Evolutionary conservation across 2,329 filamentous ascomycete species (phyloP).

Genomic region (Phialophora macrospora): DNA sequence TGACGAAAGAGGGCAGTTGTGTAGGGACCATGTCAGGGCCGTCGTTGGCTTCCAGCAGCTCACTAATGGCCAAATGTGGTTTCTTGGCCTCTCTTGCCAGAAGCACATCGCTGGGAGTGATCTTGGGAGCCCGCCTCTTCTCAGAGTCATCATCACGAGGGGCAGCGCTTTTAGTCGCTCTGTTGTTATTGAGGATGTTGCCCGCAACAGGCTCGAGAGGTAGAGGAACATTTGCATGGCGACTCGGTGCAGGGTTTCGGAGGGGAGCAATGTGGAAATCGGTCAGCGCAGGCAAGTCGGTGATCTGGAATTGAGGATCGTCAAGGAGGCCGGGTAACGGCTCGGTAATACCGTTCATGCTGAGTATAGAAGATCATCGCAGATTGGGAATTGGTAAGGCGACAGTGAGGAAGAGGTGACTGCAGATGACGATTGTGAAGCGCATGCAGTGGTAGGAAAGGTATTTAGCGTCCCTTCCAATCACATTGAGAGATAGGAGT

Average conservation of each 20-base stretch:
- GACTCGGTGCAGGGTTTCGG: conserved; percentile 52
- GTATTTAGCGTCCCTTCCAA: conserved; percentile 2
- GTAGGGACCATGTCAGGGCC: conserved; percentile 48
- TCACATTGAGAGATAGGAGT: not conserved
- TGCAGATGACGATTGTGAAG: not conserved
- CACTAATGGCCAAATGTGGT: conserved; percentile 43
- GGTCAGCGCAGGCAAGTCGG: conserved; percentile 50
- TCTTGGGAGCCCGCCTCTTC: conserved; percentile 30
- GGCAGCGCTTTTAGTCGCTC: conserved; percentile 26
- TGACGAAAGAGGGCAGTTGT: conserved; percentile 51
- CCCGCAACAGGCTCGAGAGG: conserved; percentile 51
- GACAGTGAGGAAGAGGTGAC: conserved; percentile 4
- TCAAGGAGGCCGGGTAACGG: conserved; percentile 46
- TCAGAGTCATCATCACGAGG: conserved; percentile 25
- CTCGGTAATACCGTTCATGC: conserved; percentile 39
- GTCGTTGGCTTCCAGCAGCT: conserved; percentile 46
- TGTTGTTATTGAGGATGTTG: conserved; percentile 46
- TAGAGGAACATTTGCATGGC: conserved; percentile 48
- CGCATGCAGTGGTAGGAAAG: not conserved
- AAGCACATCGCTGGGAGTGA: conserved; percentile 37
- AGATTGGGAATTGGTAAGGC: not conserved
- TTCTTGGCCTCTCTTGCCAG: conserved; percentile 39
- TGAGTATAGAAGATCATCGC: conserved; percentile 34
- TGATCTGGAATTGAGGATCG: conserved; percentile 47
- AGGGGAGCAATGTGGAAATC: conserved; percentile 55